phyloP scores from a whole-genome alignment of 1,284 basidiomycete genomes.

The Cryptococcus sp. region DNA sequence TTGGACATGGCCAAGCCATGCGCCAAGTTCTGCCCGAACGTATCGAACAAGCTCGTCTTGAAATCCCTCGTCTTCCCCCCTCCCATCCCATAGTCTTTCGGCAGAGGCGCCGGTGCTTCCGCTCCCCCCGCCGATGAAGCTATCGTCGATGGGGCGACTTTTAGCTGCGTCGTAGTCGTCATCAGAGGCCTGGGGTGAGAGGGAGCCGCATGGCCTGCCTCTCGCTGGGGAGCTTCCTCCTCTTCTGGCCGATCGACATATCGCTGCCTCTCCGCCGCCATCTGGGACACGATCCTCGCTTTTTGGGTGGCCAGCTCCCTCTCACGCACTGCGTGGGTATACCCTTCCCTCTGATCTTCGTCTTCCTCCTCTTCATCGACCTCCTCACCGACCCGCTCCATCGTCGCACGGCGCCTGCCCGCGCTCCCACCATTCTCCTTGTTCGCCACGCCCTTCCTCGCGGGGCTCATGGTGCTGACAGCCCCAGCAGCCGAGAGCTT shows the following conservation, averaged over 20 bases:
- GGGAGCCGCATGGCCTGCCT: not conserved
- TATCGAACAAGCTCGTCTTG: slow-evolving; percentile 51
- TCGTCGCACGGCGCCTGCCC: slow-evolving; percentile 38
- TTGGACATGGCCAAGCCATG: slow-evolving; percentile 66
- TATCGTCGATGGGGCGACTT: not conserved
- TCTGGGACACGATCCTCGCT: slow-evolving; percentile 82
- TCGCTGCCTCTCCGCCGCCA: slow-evolving; percentile 55
- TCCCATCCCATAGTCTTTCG: slow-evolving; percentile 35
- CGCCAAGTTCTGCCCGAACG: slow-evolving; percentile 59
- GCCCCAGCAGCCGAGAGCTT: slow-evolving; percentile 53
- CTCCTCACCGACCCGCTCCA: slow-evolving; percentile 58
- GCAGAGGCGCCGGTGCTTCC: not conserved
- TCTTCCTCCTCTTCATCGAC: slow-evolving; percentile 53
- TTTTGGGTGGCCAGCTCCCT: slow-evolving; percentile 70
- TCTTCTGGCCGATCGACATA: slow-evolving; percentile 5
- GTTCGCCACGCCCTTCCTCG: slow-evolving; percentile 35
- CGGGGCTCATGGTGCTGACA: slow-evolving; percentile 42
- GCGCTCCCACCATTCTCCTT: slow-evolving; percentile 15
- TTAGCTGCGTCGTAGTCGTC: slow-evolving; percentile 21
- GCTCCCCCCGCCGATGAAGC: not conserved
- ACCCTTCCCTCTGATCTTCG: slow-evolving; percentile 19
- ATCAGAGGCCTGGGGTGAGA: slow-evolving; percentile 18
- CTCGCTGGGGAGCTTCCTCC: not conserved
- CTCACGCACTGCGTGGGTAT: slow-evolving; percentile 32
- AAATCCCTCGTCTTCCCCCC: slow-evolving; percentile 17